Evolutionary conservation across 2,329 filamentous ascomycete species (phyloP).

Genomic region (Pseudonectria foliicola): DNA sequence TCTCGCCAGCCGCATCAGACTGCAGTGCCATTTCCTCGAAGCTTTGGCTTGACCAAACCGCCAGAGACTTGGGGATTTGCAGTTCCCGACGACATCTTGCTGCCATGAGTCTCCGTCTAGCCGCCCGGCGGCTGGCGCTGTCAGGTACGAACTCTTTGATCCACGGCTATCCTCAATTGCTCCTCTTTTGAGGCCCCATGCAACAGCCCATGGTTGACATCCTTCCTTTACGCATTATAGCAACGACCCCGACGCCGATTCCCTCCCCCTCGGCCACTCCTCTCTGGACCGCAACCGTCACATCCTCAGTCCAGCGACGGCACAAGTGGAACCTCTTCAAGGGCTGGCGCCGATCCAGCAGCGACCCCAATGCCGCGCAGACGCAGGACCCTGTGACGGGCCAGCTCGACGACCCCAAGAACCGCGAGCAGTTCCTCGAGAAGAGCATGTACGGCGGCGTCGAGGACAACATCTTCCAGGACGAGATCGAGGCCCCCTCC

Average conservation of each 20-base stretch:
- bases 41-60: constrained; percentile 8
- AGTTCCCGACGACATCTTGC: constrained; percentile 12
- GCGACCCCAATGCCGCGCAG: constrained; percentile 24
- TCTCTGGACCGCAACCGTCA: constrained; percentile 9
- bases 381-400: constrained; percentile 16
- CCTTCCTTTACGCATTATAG: constrained; percentile 6
- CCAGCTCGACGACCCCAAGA: constrained; percentile 36
- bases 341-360: constrained; percentile 25
- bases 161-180: no score
- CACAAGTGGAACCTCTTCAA: constrained; percentile 37
- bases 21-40: background rate
- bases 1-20: constrained; percentile 9
- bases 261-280: constrained; percentile 11
- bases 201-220: constrained; percentile 5
- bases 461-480: constrained; percentile 56
- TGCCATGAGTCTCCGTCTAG: constrained; percentile 59
- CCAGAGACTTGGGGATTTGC: constrained; percentile 15
- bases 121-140: constrained; percentile 52
- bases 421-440: constrained; percentile 35
- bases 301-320: constrained; percentile 27
- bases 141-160: constrained; percentile 46
- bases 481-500: constrained; percentile 40
- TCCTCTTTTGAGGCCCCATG: background rate
- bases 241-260: constrained; percentile 13
- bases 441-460: constrained; percentile 34